phyloP scores from a whole-genome alignment of 2,329 filamentous ascomycete genomes.

The Aspergillus fumigatus region DNA sequence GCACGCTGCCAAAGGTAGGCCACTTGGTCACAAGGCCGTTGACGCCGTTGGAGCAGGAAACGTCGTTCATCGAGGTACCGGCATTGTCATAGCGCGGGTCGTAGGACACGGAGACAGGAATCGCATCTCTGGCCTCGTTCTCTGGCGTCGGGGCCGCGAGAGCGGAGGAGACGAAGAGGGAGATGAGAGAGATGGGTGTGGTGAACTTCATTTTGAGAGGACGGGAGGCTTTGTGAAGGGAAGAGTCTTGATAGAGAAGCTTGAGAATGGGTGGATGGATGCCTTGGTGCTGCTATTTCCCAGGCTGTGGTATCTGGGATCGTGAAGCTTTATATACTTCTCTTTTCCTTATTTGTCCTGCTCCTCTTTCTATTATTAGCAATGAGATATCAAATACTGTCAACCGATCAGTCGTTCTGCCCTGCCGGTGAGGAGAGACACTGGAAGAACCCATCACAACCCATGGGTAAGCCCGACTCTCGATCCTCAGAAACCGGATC shows the following conservation, averaged over 20 bases:
- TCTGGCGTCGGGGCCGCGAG: constrained; percentile 17
- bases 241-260: background rate
- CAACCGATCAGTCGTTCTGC: background rate
- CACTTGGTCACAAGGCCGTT: constrained; percentile 32
- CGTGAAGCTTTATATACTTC: background rate
- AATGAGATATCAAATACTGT: background rate
- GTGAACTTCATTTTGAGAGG: constrained; percentile 15
- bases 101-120: constrained; percentile 57
- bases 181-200: constrained; percentile 16
- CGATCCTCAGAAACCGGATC: background rate
- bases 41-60: constrained; percentile 42
- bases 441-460: background rate
- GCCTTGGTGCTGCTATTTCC: background rate
- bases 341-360: background rate
- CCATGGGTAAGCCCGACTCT: background rate
- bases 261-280: background rate
- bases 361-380: background rate
- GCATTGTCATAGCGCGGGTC: constrained; percentile 66
- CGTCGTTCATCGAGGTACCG: constrained; percentile 49
- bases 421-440: background rate
- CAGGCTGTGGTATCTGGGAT: background rate
- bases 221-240: background rate
- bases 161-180: constrained; percentile 20
- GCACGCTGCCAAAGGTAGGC: constrained; percentile 41
- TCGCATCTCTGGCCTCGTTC: constrained; percentile 6